Evolutionary conservation across 78 protist species (phyloP).

Genomic region (Dictyostelium firmibasis): DNA sequence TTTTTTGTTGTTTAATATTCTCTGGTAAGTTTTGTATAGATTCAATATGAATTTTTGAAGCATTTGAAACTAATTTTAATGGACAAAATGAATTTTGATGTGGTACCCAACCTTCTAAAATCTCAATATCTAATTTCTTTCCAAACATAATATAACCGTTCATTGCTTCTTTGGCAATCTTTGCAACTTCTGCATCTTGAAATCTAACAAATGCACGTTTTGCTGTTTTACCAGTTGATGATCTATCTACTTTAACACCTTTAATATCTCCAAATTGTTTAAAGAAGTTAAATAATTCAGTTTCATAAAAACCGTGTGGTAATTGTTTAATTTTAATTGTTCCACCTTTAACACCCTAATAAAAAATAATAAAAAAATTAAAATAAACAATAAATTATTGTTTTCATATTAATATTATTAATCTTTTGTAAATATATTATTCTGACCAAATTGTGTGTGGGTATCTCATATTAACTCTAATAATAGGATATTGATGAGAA

Average conservation of each 20-base stretch:
- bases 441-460: too few species aligned
- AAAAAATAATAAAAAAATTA: background rate
- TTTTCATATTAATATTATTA: background rate
- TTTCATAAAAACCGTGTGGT: constrained; percentile 93
- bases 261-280: constrained; percentile 91
- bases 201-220: constrained; percentile 89
- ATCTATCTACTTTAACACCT: constrained; percentile 73
- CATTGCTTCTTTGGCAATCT: constrained; percentile 87
- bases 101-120: background rate
- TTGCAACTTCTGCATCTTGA: constrained; percentile 78
- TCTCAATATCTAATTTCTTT: constrained; percentile 16
- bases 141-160: constrained; percentile 82
- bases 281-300: constrained; percentile 84
- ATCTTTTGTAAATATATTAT: too few species aligned
- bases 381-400: background rate
- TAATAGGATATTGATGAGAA: too few species aligned
- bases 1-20: background rate
- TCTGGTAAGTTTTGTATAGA: background rate
- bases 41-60: background rate
- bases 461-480: too few species aligned
- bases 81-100: background rate
- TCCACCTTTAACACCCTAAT: constrained; percentile 32
- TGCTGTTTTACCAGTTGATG: constrained; percentile 55
- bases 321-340: constrained; percentile 89
- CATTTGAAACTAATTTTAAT: background rate